These are phyloP conservation scores for Cadophora malorum DNA, from an alignment of 2,329 filamentous ascomycete species.

Conservation along the genomic window DNA sequence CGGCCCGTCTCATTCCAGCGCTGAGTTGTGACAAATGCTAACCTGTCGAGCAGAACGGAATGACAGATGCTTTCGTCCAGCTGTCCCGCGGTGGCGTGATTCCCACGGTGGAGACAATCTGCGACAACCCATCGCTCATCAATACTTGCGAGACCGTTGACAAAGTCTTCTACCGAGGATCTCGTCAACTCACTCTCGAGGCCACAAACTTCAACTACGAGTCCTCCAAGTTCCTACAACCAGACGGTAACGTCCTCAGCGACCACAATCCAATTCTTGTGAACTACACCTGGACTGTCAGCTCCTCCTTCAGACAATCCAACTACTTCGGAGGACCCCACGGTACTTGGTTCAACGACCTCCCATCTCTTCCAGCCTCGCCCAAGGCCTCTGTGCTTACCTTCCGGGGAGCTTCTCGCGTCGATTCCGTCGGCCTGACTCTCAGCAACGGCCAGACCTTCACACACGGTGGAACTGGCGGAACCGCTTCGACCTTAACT, in stretches of 20 bases:
- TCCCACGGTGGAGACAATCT: slow-evolving; percentile 53
- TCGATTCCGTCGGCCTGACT: slow-evolving; percentile 58
- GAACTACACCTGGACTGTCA: slow-evolving; percentile 55
- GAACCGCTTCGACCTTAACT: slow-evolving; percentile 50
- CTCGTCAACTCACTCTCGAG: slow-evolving; percentile 52
- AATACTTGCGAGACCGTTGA: slow-evolving; percentile 69
- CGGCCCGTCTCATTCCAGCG: neutral
- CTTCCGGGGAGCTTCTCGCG: slow-evolving; percentile 55
- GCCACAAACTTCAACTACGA: slow-evolving; percentile 62
- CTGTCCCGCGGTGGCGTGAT: slow-evolving; percentile 55
- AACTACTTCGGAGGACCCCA: slow-evolving; percentile 55
- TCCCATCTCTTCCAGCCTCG: slow-evolving; percentile 47
- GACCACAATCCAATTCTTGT: slow-evolving; percentile 71
- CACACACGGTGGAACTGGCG: slow-evolving; percentile 61
- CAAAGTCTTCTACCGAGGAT: slow-evolving; percentile 64
- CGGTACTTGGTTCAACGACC: slow-evolving; percentile 62
- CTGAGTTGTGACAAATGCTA: neutral
- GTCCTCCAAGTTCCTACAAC: slow-evolving; percentile 61
- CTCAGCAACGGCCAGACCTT: slow-evolving; percentile 56
- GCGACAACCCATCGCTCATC: slow-evolving; percentile 61
- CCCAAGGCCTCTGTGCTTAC: slow-evolving; percentile 47
- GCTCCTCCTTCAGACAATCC: slow-evolving; percentile 51
- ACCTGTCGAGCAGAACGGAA: slow-evolving; percentile 56
- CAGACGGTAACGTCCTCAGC: slow-evolving; percentile 61
- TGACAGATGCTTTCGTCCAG: slow-evolving; percentile 67